phyloP scores from a whole-genome alignment of 2,329 filamentous ascomycete species.

The Claviceps capensis region DNA sequence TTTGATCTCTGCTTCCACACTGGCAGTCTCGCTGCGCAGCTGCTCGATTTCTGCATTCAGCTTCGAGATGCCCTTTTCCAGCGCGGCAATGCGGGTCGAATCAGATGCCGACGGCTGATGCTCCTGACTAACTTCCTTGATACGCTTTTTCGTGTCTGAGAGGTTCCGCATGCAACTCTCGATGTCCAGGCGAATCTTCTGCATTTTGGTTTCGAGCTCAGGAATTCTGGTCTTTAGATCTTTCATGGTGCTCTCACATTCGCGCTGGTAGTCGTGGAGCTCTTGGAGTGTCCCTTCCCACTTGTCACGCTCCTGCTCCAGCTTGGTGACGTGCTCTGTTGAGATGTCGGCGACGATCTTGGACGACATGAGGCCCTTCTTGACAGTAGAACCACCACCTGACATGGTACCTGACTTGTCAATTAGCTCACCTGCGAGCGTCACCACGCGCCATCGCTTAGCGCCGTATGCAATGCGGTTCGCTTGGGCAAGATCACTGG shows the following conservation, averaged over 20 bases:
- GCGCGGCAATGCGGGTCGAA: slow-evolving; percentile 53
- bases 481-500: slow-evolving; percentile 83
- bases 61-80: slow-evolving; percentile 66
- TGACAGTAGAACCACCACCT: slow-evolving; percentile 81
- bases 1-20: slow-evolving; percentile 87
- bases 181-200: slow-evolving; percentile 79
- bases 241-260: slow-evolving; percentile 61
- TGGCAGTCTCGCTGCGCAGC: slow-evolving; percentile 72
- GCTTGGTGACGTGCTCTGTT: slow-evolving; percentile 76
- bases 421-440: slow-evolving; percentile 85
- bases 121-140: slow-evolving; percentile 72
- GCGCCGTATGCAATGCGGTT: slow-evolving; percentile 94
- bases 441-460: slow-evolving; percentile 90
- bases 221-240: slow-evolving; percentile 68
- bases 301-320: slow-evolving; percentile 75
- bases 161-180: slow-evolving; percentile 79
- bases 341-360: slow-evolving; percentile 79
- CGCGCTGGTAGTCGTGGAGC: slow-evolving; percentile 72
- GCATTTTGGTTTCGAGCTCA: slow-evolving; percentile 74
- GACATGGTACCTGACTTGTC: slow-evolving; percentile 99
- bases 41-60: slow-evolving; percentile 68
- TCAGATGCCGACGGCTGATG: slow-evolving; percentile 72
- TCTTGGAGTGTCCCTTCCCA: slow-evolving; percentile 72
- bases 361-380: slow-evolving; percentile 90
- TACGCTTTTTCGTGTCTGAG: slow-evolving; percentile 67